These are phyloP conservation scores for Pyricularia sp. DNA, from an alignment of 2,329 filamentous ascomycete species.

Conservation along the genomic window DNA sequence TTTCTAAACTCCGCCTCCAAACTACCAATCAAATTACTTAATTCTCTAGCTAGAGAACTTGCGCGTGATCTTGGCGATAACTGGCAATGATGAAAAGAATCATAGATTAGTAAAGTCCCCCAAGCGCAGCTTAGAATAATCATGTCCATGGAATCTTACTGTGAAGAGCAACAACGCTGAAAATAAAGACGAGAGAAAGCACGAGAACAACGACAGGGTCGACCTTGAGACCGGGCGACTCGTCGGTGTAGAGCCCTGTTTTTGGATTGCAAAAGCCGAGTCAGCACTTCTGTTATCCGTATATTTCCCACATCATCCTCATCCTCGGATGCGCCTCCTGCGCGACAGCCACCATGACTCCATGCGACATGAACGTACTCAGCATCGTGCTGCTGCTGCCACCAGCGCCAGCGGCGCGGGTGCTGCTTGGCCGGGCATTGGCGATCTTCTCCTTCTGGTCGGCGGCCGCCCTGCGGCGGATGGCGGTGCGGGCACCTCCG, in stretches of 20 bases:
- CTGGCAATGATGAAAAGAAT: not conserved
- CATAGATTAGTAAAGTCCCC: slow-evolving; percentile 1
- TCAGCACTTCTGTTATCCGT: not conserved
- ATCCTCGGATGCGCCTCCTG: not conserved
- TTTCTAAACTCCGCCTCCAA: not conserved
- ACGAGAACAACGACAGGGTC: slow-evolving; percentile 96
- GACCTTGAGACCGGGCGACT: slow-evolving; percentile 93
- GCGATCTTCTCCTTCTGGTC: slow-evolving; percentile 96
- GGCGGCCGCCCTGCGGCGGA: slow-evolving; percentile 86
- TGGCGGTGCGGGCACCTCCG: slow-evolving; percentile 86
- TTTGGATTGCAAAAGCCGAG: not conserved
- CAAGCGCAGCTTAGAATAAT: not conserved
- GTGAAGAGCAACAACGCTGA: slow-evolving; percentile 93
- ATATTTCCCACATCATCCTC: not conserved
- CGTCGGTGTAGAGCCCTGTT: slow-evolving; percentile 86
- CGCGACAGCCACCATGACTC: not conserved
- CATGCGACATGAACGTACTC: slow-evolving; percentile 45
- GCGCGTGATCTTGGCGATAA: slow-evolving; percentile 14
- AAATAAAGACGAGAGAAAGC: slow-evolving; percentile 94
- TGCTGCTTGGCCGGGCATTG: slow-evolving; percentile 85
- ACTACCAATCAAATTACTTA: not conserved
- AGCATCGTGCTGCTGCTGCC: slow-evolving; percentile 98
- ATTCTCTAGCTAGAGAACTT: slow-evolving; percentile 14
- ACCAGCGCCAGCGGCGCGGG: slow-evolving; percentile 82
- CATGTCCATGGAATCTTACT: slow-evolving; percentile 46